Percentiles rank a stretch among this genome's conserved stretches.
Evolutionary conservation across 257 asterid species (phyloP).

Genomic region (Fraxinus quadrangulata): DNA sequence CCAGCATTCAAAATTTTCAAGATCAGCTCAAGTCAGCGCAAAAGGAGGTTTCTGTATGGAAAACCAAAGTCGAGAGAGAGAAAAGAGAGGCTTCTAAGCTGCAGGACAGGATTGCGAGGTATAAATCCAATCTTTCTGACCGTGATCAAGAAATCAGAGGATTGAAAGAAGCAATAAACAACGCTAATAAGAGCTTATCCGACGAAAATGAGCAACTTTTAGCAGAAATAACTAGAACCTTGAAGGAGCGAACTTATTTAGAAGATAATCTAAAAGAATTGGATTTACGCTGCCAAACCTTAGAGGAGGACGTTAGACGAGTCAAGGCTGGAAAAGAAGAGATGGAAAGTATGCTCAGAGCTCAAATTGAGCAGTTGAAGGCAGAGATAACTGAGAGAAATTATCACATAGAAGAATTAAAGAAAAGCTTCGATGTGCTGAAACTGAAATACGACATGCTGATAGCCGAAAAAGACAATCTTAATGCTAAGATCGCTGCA

Average conservation of each 20-base stretch:
- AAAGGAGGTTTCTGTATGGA: slow-evolving; percentile 59
- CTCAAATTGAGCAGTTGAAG: slow-evolving; percentile 51
- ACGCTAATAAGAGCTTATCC: slow-evolving; percentile 73
- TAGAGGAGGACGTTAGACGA: slow-evolving; percentile 74
- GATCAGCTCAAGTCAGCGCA: slow-evolving; percentile 64
- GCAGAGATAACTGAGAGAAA: slow-evolving; percentile 48
- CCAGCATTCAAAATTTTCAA: slow-evolving; percentile 41
- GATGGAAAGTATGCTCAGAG: slow-evolving; percentile 44
- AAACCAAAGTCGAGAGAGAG: slow-evolving; percentile 60
- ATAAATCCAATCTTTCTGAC: slow-evolving; percentile 65
- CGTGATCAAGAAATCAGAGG: slow-evolving; percentile 85
- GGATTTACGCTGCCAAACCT: slow-evolving; percentile 67
- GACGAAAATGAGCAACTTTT: slow-evolving; percentile 74
- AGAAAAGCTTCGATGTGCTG: slow-evolving; percentile 35
- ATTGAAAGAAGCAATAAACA: slow-evolving; percentile 63
- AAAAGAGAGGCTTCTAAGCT: slow-evolving; percentile 65
- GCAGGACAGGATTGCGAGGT: slow-evolving; percentile 70
- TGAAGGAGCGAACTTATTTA: slow-evolving; percentile 61
- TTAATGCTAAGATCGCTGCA: slow-evolving; percentile 33
- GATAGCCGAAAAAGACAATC: slow-evolving; percentile 36
- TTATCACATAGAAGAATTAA: slow-evolving; percentile 41
- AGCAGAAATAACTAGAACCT: slow-evolving; percentile 50
- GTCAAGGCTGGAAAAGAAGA: slow-evolving; percentile 54
- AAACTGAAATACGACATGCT: slow-evolving; percentile 32
- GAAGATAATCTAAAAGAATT: slow-evolving; percentile 67